Evolutionary conservation across 768 basidiomycete species (phyloP).

Genomic region (Termitomyces sp.): DNA sequence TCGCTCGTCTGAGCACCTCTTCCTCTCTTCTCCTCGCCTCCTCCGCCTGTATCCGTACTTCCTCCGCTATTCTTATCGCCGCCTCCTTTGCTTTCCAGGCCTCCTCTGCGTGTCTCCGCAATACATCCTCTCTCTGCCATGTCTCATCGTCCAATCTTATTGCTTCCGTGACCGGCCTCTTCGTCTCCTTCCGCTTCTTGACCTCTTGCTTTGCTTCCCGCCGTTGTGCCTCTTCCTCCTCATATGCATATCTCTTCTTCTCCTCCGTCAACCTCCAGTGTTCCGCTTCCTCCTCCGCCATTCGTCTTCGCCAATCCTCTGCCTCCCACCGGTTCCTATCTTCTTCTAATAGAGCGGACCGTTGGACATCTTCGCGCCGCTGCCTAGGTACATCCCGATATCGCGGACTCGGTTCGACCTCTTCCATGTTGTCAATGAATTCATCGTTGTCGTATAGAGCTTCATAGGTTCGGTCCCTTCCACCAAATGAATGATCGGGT

Average conservation of each 20-base stretch:
- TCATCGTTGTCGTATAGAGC: slow-evolving; percentile 16
- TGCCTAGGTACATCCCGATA: not conserved
- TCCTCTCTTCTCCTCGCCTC: slow-evolving; percentile 16
- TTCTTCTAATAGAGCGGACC: not conserved
- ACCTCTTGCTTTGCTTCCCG: slow-evolving; percentile 5
- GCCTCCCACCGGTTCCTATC: slow-evolving; percentile 9
- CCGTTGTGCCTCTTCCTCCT: slow-evolving; percentile 11
- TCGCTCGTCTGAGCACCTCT: slow-evolving; percentile 22
- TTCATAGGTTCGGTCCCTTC: slow-evolving; percentile 12
- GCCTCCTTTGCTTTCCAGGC: slow-evolving; percentile 20
- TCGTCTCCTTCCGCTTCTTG: slow-evolving; percentile 9
- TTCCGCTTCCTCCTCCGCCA: slow-evolving; percentile 18
- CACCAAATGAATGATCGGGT: slow-evolving; percentile 16
- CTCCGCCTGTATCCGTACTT: slow-evolving; percentile 13
- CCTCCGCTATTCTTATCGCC: slow-evolving; percentile 9
- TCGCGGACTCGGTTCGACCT: slow-evolving; percentile 1
- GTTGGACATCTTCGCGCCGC: slow-evolving; percentile 1
- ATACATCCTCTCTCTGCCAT: slow-evolving; percentile 18
- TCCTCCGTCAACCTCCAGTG: slow-evolving; percentile 10
- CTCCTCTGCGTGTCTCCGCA: slow-evolving; percentile 16
- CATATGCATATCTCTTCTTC: slow-evolving; percentile 1
- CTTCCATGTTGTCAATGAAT: slow-evolving; percentile 16
- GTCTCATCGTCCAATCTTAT: slow-evolving; percentile 11
- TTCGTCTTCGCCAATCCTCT: slow-evolving; percentile 3
- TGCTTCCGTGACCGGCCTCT: slow-evolving; percentile 9